Evolutionary conservation across 257 asterid genomes (phyloP).

Genomic region (Gentiana dahurica): DNA sequence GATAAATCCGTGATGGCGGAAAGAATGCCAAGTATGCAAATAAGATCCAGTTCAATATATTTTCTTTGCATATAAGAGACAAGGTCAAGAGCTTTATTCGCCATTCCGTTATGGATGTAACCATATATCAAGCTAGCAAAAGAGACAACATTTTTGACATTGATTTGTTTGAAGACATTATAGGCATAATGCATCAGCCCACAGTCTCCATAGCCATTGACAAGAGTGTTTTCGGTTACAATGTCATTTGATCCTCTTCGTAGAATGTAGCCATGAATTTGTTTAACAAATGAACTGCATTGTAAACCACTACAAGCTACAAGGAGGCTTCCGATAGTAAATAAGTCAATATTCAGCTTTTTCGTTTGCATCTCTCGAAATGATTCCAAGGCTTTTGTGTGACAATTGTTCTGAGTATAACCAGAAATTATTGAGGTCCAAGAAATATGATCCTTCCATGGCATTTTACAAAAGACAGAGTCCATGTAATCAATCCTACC

Average conservation of each 20-base stretch:
- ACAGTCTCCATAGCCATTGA: conserved; percentile 60
- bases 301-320: conserved; percentile 55
- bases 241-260: conserved; percentile 43
- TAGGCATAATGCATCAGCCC: conserved; percentile 43
- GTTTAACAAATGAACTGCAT: conserved; percentile 35
- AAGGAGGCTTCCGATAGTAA: conserved; percentile 65
- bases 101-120: conserved; percentile 48
- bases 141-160: conserved; percentile 44
- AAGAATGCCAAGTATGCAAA: conserved; percentile 46
- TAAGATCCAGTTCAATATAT: conserved; percentile 47
- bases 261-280: conserved; percentile 46
- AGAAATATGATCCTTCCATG: conserved; percentile 43
- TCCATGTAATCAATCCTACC: conserved; percentile 47
- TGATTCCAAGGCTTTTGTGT: conserved; percentile 38
- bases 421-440: conserved; percentile 74
- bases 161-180: conserved; percentile 21
- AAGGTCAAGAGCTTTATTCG: conserved; percentile 10
- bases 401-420: conserved; percentile 39
- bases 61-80: conserved; percentile 30
- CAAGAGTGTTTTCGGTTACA: conserved; percentile 37
- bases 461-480: conserved; percentile 39
- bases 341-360: conserved; percentile 33
- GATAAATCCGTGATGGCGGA: conserved; percentile 55
- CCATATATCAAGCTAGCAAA: conserved; percentile 79
- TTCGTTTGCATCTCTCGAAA: conserved; percentile 26